Base-by-base conservation (phyloP, 176 grass and related monocot species). In the Ensete ventricosum region DNA sequence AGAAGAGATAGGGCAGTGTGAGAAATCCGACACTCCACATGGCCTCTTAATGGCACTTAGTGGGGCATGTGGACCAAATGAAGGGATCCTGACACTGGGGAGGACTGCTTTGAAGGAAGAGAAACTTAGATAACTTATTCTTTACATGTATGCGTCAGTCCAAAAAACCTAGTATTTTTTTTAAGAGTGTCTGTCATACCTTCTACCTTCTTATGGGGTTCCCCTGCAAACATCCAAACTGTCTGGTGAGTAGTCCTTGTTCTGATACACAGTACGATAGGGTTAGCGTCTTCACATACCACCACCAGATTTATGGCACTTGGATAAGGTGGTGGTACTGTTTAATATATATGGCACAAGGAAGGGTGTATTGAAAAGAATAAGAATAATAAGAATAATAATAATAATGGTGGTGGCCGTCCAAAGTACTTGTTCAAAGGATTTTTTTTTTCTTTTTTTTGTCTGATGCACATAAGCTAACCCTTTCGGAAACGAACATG, bases 41-140 rank as follows among this genome's bases (percentile, higher is more conserved):
- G 73, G 73, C 73, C 54, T 75, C 53, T 75, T 57, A 75, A 75
- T 75, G 73, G 8, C 55, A 25, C 43, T 59, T 16, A 74, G 54
- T 58, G 13, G 72, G 22, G 72, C 1, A 58, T 11, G 16, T 48
- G 53, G 25, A 75, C 34, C 48, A 50, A 50, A 70, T 50, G 17
- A 70, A 70, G 14, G 67, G 27, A 52, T 70, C 48, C 12, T 70
- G 43, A 26, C 9, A 66, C 26, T 17, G 26, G 20, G 25, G 65
- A 67, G 65, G 27, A 43, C 26, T 48, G 65, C 17, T 70, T 51
- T 20, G 34, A 70, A 50, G 67, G 17, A 69, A 50, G 67, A 69
- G 34, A 50, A 20, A 69, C 43, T 16, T 69, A 69, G 1, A n/a
- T 50, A 9, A n/a, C 34, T 43, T 50, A 50, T 51, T 50, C 50